A percentile compares a stretch with the other conserved stretches of the same genome.
These are phyloP conservation scores for Chlorella sp. DNA, from an alignment of 139 green algal genomes.

Conservation along the genomic window DNA sequence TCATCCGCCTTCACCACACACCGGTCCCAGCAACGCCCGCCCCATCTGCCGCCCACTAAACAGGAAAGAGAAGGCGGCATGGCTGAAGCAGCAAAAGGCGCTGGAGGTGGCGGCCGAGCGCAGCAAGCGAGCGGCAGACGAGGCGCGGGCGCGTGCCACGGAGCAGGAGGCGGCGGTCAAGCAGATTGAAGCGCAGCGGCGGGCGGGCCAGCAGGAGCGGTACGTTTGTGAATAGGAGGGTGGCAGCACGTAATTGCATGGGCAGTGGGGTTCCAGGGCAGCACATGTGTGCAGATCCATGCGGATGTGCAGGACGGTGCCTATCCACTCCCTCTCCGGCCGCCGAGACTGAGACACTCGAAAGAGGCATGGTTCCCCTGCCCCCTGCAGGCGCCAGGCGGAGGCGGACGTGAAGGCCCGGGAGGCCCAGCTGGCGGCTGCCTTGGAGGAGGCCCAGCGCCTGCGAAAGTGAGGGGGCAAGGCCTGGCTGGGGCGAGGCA, in stretches of 20 bases:
- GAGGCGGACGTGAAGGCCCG: conserved; percentile 56
- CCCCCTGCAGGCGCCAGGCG: conserved; percentile 31
- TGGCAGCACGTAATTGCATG: too few species aligned
- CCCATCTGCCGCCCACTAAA: background rate
- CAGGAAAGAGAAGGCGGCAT: conserved; percentile 18
- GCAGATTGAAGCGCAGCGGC: conserved; percentile 45
- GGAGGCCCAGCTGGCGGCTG: conserved; percentile 63
- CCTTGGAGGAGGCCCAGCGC: conserved; percentile 24
- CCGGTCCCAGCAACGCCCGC: too few species aligned
- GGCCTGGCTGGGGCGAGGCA: too few species aligned
- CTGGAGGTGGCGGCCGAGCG: conserved; percentile 51
- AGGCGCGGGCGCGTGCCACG: conserved; percentile 32
- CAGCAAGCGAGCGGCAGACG: conserved; percentile 28
- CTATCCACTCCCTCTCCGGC: too few species aligned
- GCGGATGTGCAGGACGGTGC: background rate
- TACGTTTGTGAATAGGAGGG: too few species aligned
- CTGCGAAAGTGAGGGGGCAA: conserved; percentile 9
- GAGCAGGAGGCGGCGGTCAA: conserved; percentile 51
- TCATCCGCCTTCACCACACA: background rate
- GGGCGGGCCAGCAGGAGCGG: conserved; percentile 48
- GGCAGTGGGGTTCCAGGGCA: too few species aligned
- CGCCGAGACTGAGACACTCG: too few species aligned
- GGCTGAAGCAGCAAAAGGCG: conserved; percentile 43
- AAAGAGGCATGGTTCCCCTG: too few species aligned
- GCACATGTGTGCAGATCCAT: background rate